phyloP scores from a whole-genome alignment of 2,329 filamentous ascomycete species.

The Xylaria sp. region DNA sequence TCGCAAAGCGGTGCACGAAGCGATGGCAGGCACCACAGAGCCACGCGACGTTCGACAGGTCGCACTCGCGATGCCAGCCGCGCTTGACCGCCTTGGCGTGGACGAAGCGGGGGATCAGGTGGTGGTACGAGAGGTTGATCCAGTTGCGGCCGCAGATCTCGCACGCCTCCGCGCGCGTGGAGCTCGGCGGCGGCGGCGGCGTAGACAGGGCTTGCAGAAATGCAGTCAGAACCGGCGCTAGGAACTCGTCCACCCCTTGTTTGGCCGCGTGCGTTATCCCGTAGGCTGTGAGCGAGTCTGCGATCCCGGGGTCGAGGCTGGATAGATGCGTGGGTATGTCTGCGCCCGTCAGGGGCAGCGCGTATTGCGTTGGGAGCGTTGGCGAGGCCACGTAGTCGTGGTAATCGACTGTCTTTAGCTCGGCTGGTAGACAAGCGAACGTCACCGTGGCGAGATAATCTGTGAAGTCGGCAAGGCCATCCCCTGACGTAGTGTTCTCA shows the following conservation, averaged over 20 bases:
- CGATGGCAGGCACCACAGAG: slow-evolving; percentile 83
- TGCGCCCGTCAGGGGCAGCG: slow-evolving; percentile 59
- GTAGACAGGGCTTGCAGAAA: slow-evolving; percentile 65
- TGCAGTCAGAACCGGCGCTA: slow-evolving; percentile 65
- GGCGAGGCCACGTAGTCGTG: slow-evolving; percentile 56
- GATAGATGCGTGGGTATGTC: slow-evolving; percentile 58
- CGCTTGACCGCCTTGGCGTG: slow-evolving; percentile 78
- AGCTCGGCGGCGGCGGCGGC: slow-evolving; percentile 66
- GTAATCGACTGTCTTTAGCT: slow-evolving; percentile 68
- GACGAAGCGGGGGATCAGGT: slow-evolving; percentile 79
- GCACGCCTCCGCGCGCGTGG: slow-evolving; percentile 65
- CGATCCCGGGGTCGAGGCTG: slow-evolving; percentile 61
- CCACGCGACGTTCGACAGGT: slow-evolving; percentile 83
- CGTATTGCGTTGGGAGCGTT: slow-evolving; percentile 59
- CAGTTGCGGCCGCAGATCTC: slow-evolving; percentile 79
- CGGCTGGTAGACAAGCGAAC: slow-evolving; percentile 67
- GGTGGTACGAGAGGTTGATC: slow-evolving; percentile 81
- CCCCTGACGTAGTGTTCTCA: slow-evolving; percentile 45
- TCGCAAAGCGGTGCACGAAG: slow-evolving; percentile 77
- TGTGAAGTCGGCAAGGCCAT: slow-evolving; percentile 79
- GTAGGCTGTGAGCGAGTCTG: slow-evolving; percentile 73
- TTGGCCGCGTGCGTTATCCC: slow-evolving; percentile 57
- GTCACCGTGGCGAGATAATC: slow-evolving; percentile 76
- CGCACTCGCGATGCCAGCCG: slow-evolving; percentile 78
- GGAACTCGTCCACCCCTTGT: slow-evolving; percentile 58